Conservation (phyloP, 73 alveolate species). For the Paramecium primaurelia region DNA sequence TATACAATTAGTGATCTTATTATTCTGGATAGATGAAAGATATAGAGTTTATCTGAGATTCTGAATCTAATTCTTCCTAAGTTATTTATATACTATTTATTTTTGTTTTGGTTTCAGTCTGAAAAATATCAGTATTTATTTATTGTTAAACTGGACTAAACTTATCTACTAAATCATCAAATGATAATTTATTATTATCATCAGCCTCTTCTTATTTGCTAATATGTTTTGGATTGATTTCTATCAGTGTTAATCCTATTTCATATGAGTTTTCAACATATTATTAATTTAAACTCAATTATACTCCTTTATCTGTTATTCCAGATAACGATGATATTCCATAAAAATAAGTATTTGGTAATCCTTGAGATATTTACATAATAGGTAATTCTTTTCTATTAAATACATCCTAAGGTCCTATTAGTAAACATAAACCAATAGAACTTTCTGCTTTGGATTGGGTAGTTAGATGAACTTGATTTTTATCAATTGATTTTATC, state of each 20-base stretch:
- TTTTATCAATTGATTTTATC: neutral
- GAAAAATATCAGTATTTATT: neutral
- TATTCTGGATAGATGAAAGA: neutral
- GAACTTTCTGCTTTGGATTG: slow-evolving; percentile 3
- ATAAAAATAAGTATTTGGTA: neutral
- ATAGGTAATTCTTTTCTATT: neutral
- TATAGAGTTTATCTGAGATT: neutral
- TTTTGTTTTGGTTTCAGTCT: neutral
- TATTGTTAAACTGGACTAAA: neutral
- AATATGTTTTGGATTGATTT: neutral
- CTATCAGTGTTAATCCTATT: neutral
- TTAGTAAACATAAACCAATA: neutral
- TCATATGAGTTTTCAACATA: neutral
- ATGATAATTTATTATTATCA: neutral
- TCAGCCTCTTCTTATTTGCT: neutral
- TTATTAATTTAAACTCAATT: neutral
- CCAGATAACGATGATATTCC: neutral
- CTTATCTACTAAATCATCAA: neutral
- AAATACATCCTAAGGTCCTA: neutral
- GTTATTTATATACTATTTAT: neutral
- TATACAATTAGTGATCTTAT: neutral
- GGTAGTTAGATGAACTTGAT: neutral
- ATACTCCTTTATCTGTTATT: neutral
- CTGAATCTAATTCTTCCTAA: neutral
- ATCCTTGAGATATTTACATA: neutral